Evolutionary conservation across 176 grass and related monocot species (phyloP), one percentile per base, ranked within the genome.

Genomic region (Saccharum officinarum): DNA sequence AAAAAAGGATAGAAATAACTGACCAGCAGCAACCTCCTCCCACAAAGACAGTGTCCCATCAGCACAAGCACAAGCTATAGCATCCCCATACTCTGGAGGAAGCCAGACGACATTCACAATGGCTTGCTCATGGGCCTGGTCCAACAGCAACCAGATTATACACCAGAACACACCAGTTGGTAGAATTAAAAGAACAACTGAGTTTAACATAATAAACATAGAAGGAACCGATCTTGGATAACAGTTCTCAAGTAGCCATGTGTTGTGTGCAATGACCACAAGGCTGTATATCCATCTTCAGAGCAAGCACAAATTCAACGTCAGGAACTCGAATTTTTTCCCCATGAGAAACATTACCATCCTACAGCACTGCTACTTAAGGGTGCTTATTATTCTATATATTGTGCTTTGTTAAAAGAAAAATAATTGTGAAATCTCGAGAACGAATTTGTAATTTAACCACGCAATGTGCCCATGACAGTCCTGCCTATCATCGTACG

Each of bases 1-100:
- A 57, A 80, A 59, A 83, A 42, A 22, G 74, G 18, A 60, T 74
- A 46, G 47, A 67, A 79, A 18, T 42, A 88, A 73, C 60, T 71
- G 5, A 96, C 97, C 97, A 84, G 86, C 89, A 77, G 71, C 81
- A 80, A 89, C 69, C 78, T 99, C 97, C 83, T 99, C 97, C 94
- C 97, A 99, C 72, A 99, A 87, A 41, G 97, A 99, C n/a, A 99
- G 82, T 4, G 86, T 88, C 47, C 94, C 90, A 77, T 96, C 93
- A 79, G 80, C 72, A 85, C 78, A 96, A 60, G 92, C 78, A 88
- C 97, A 99, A 76, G 94, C 92, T 80, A 99, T 82, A 46, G 97
- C 97, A 84, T 99, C 97, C 1, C 97, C 94, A 16, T 89, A 88
- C 79, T 99, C 94, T 0, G 88, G 92, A 84, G 97, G 97, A 87